A percentile compares a stretch with the other conserved stretches of the same genome.
Conservation (phyloP, 306 rosid genomes). For the Mimosa bimucronata region DNA sequence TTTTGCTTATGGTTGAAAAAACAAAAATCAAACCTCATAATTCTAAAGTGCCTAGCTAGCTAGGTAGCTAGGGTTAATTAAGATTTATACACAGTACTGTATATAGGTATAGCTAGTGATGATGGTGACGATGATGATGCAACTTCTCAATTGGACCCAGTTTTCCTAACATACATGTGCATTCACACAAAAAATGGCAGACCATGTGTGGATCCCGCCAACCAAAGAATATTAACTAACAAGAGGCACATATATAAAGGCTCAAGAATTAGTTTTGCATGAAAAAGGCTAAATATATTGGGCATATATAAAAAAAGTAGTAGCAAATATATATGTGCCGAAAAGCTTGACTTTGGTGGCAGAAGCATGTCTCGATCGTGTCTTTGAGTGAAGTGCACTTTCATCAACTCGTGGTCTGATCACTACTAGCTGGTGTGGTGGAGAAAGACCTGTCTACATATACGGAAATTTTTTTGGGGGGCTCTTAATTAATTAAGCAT, state of each 20-base stretch:
- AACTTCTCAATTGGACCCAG: slow-evolving; percentile 54
- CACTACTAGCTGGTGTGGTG: slow-evolving; percentile 49
- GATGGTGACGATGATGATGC: slow-evolving; percentile 41
- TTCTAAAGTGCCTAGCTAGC: neutral
- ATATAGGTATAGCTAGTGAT: slow-evolving; percentile 23
- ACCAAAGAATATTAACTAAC: slow-evolving; percentile 32
- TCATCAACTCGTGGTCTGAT: slow-evolving; percentile 19
- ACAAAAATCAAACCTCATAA: neutral
- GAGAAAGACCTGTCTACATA: slow-evolving; percentile 40
- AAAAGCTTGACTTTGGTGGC: slow-evolving; percentile 92
- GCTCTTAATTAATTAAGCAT: slow-evolving; percentile 21
- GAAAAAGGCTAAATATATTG: slow-evolving; percentile 1
- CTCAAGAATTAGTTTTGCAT: neutral
- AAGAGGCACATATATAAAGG: slow-evolving; percentile 33
- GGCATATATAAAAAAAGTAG: slow-evolving; percentile 23
- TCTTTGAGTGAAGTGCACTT: slow-evolving; percentile 97
- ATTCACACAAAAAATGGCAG: slow-evolving; percentile 54
- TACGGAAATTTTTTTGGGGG: neutral
- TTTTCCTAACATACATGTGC: slow-evolving; percentile 53
- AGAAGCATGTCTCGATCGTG: slow-evolving; percentile 57
- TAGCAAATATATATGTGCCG: slow-evolving; percentile 49
- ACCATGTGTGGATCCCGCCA: slow-evolving; percentile 60
- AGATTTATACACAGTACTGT: slow-evolving; percentile 29
- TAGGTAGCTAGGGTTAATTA: slow-evolving; percentile 38
- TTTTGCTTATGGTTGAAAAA: slow-evolving; percentile 31